phyloP scores from a whole-genome alignment of 805 yeast species.

The Candida schatavii region DNA sequence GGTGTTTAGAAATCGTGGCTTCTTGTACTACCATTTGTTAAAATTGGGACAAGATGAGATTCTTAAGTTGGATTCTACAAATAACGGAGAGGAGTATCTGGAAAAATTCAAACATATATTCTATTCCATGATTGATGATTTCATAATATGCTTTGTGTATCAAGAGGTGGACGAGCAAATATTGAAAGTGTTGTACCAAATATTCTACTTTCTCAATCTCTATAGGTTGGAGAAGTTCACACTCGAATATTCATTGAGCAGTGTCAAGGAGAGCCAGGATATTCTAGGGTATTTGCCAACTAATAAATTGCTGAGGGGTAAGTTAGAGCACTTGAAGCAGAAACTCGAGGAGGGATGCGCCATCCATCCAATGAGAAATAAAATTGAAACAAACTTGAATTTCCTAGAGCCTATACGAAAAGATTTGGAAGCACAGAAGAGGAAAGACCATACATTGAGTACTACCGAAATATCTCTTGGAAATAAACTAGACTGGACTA shows the following conservation, averaged over 20 bases:
- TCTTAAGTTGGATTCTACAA: neutral
- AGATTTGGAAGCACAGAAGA: slow-evolving; percentile 26
- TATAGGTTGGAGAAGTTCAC: slow-evolving; percentile 51
- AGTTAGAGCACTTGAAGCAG: slow-evolving; percentile 25
- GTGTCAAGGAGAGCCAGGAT: slow-evolving; percentile 42
- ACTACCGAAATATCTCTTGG: slow-evolving; percentile 4
- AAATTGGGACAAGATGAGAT: slow-evolving; percentile 10
- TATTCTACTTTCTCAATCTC: slow-evolving; percentile 50
- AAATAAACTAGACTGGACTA: slow-evolving; percentile 20
- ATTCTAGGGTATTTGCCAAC: slow-evolving; percentile 26
- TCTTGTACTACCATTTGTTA: slow-evolving; percentile 52
- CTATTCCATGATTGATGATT: slow-evolving; percentile 56
- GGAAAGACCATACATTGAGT: slow-evolving; percentile 9
- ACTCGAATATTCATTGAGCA: slow-evolving; percentile 56
- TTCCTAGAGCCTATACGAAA: slow-evolving; percentile 31
- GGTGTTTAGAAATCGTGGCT: slow-evolving; percentile 78
- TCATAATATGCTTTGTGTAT: slow-evolving; percentile 61
- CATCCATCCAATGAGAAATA: neutral
- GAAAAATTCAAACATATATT: slow-evolving; percentile 30
- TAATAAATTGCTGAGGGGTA: slow-evolving; percentile 9
- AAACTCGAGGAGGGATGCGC: slow-evolving; percentile 5
- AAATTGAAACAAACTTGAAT: slow-evolving; percentile 13
- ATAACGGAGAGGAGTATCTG: slow-evolving; percentile 8
- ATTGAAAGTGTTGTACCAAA: slow-evolving; percentile 46
- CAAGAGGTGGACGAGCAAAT: slow-evolving; percentile 64